Evolutionary conservation across 2,329 filamentous ascomycete species (phyloP).

Genomic region (Phaeosphaeria sp.): DNA sequence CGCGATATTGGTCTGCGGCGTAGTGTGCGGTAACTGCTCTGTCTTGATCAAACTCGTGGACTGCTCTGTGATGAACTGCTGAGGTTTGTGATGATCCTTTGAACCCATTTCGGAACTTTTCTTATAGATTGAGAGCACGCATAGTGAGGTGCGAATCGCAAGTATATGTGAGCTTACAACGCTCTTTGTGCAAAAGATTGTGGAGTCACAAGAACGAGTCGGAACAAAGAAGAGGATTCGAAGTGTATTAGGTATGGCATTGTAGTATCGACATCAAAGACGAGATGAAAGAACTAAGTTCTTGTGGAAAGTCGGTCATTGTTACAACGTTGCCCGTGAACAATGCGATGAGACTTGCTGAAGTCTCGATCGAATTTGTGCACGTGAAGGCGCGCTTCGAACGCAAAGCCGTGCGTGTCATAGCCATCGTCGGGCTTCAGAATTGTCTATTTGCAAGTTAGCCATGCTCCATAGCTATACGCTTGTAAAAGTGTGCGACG

Average conservation of each 20-base stretch:
- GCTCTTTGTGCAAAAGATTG: slow-evolving; percentile 21
- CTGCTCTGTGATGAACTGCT: neutral
- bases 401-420: neutral
- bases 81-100: slow-evolving; percentile 1
- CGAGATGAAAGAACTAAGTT: slow-evolving; percentile 17
- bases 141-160: slow-evolving; percentile 10
- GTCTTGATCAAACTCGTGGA: neutral
- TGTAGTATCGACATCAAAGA: slow-evolving; percentile 17
- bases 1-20: neutral
- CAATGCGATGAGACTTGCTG: neutral
- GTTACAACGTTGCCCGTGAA: slow-evolving; percentile 13
- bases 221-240: slow-evolving; percentile 23
- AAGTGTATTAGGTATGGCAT: slow-evolving; percentile 15
- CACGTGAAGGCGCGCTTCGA: neutral
- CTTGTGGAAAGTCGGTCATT: slow-evolving; percentile 11
- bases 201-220: slow-evolving; percentile 15
- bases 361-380: neutral
- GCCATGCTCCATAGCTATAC: neutral
- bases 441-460: neutral
- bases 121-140: slow-evolving; percentile 3
- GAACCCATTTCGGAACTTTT: slow-evolving; percentile 8
- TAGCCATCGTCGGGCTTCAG: neutral
- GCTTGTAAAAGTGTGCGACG: neutral
- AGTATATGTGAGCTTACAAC: slow-evolving; percentile 26
- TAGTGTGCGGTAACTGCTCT: neutral